phyloP scores from a whole-genome alignment of 2,329 filamentous ascomycete genomes.

The Colletotrichum destructivum region DNA sequence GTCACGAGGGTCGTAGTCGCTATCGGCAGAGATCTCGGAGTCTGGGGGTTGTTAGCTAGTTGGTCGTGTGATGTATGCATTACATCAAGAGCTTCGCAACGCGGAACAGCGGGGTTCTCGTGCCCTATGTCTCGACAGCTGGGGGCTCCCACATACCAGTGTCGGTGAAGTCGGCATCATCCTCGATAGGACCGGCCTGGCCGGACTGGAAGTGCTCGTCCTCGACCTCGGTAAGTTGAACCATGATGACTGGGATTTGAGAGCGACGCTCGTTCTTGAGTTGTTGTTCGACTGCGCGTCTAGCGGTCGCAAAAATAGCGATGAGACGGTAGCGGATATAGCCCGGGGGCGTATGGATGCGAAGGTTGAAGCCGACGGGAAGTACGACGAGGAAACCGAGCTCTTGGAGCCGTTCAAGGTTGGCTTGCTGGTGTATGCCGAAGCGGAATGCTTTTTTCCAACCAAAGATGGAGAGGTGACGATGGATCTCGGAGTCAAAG shows the following conservation, averaged over 20 bases:
- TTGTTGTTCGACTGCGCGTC: background rate
- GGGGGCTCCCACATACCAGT: conserved; percentile 75
- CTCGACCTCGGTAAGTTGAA: conserved; percentile 96
- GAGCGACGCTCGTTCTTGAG: conserved; percentile 18
- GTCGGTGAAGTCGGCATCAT: conserved; percentile 94
- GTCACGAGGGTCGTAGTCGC: conserved; percentile 73
- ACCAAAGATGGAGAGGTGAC: conserved; percentile 20
- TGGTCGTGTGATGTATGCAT: conserved; percentile 26
- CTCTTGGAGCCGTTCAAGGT: conserved; percentile 23
- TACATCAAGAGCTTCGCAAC: background rate
- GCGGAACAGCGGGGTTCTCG: background rate
- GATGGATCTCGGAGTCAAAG: conserved; percentile 24
- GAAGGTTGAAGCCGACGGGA: conserved; percentile 27
- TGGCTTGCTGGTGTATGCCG: conserved; percentile 25
- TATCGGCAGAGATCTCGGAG: conserved; percentile 88
- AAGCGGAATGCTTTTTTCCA: conserved; percentile 29
- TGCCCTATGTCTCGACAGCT: background rate
- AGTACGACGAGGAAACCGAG: conserved; percentile 24
- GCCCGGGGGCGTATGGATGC: conserved; percentile 29
- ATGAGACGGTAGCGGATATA: conserved; percentile 12
- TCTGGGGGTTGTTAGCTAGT: conserved; percentile 62
- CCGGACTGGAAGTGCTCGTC: conserved; percentile 91
- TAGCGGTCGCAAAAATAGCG: conserved; percentile 14
- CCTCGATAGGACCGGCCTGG: conserved; percentile 80
- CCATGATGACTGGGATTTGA: conserved; percentile 74